A percentile compares a stretch with the other conserved stretches of the same genome.
These are phyloP conservation scores for Camelina sativa DNA, from an alignment of 345 rosid species.

Conservation along the genomic window DNA sequence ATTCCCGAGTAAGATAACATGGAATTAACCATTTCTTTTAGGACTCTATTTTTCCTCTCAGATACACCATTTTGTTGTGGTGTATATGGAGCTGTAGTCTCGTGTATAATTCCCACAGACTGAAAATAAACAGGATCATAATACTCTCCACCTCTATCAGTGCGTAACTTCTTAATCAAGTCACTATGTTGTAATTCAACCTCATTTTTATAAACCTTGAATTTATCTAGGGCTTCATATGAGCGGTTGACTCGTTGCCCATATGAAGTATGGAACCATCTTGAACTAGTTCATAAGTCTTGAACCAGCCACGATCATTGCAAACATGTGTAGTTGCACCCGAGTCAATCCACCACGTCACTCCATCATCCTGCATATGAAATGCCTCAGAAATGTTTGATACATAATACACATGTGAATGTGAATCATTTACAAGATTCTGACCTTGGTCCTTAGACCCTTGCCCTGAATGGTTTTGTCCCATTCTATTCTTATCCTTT, in stretches of 20 bases:
- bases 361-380: slow-evolving; percentile 18
- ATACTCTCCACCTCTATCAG: slow-evolving; percentile 3
- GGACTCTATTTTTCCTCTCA: no score
- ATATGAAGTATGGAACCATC: background rate
- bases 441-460: no score
- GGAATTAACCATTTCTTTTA: no score
- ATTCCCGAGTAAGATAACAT: no score
- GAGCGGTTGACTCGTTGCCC: slow-evolving; percentile 1
- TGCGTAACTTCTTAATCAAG: background rate
- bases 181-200: background rate
- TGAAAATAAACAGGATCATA: no score
- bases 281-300: background rate
- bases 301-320: background rate
- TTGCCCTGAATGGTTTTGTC: no score
- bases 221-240: background rate
- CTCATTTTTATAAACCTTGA: background rate
- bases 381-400: background rate
- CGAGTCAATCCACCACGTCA: slow-evolving; percentile 15
- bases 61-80: no score
- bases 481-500: no score
- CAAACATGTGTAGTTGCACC: background rate
- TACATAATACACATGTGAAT: no score
- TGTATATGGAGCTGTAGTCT: no score
- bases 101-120: no score
- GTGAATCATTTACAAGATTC: no score